A percentile compares a stretch with the other conserved stretches of the same genome.
Evolutionary conservation across 1,284 basidiomycete genomes (phyloP).

Genomic region (Sanghuangporus baumii): DNA sequence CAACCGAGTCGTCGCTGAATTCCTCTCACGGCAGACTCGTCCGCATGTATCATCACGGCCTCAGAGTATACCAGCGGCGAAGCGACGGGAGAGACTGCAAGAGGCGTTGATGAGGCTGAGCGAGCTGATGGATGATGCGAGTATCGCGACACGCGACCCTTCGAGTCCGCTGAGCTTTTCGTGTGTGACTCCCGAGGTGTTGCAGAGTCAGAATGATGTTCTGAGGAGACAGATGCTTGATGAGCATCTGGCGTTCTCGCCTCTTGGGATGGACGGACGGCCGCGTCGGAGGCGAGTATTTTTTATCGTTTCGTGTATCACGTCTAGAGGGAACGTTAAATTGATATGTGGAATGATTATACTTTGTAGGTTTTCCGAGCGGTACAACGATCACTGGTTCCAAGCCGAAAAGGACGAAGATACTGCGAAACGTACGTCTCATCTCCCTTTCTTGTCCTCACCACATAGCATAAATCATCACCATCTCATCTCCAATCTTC

Average conservation of each 20-base stretch:
- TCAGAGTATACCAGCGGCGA: background rate
- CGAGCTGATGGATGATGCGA: constrained; percentile 41
- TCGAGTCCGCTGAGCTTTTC: constrained; percentile 60
- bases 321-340: background rate
- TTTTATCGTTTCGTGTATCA: constrained; percentile 7
- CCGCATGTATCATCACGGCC: constrained; percentile 13
- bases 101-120: constrained; percentile 48
- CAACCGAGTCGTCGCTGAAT: constrained; percentile 59
- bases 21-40: constrained; percentile 48
- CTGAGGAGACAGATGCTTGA: constrained; percentile 43
- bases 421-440: constrained; percentile 45
- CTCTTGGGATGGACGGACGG: constrained; percentile 50
- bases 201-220: constrained; percentile 45
- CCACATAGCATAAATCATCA: background rate
- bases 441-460: constrained; percentile 1
- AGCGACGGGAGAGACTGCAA: constrained; percentile 40
- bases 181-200: constrained; percentile 48
- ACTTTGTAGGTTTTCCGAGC: constrained; percentile 43
- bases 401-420: constrained; percentile 49
- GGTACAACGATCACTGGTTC: constrained; percentile 57
- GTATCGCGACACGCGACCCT: constrained; percentile 48
- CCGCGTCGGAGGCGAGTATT: constrained; percentile 52
- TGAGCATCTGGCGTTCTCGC: constrained; percentile 46
- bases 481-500: background rate
- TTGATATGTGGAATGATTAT: constrained; percentile 6